A percentile compares a stretch with the other conserved stretches of the same genome.
Evolutionary conservation across 202 grass and related monocot genomes (phyloP).

Genomic region (Hordeum pubiflorum): DNA sequence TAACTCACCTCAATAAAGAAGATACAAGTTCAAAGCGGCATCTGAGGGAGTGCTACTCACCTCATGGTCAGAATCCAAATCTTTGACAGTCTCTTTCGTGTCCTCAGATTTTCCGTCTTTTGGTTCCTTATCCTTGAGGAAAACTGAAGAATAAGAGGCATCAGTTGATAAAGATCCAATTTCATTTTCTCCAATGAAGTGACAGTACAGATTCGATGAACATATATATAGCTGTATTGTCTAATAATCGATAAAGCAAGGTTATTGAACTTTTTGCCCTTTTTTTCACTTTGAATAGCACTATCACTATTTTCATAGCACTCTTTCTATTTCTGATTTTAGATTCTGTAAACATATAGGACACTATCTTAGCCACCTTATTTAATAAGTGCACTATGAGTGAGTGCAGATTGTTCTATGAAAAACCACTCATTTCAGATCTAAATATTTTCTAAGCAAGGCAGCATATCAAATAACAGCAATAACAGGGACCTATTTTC

Average conservation of each 20-base stretch:
- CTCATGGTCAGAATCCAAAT: slow-evolving; percentile 9
- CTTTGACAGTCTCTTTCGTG: background rate
- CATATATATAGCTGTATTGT: background rate
- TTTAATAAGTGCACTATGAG: background rate
- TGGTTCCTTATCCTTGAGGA: background rate
- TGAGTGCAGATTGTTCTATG: background rate
- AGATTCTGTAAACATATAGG: background rate
- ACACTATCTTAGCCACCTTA: background rate
- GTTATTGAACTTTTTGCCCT: background rate
- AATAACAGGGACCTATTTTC: background rate
- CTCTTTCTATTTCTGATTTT: background rate
- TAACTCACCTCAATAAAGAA: slow-evolving; percentile 21
- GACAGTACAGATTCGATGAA: background rate
- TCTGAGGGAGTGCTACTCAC: slow-evolving; percentile 13
- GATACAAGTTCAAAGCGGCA: slow-evolving; percentile 25
- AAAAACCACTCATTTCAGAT: background rate
- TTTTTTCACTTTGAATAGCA: background rate
- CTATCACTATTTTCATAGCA: background rate
- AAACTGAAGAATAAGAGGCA: slow-evolving; percentile 3
- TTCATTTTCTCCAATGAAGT: background rate
- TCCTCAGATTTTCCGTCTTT: background rate
- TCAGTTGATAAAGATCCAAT: background rate
- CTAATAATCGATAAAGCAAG: background rate
- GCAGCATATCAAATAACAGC: background rate
- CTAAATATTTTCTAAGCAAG: background rate